These are phyloP conservation scores for Epichloe bromicola DNA, from an alignment of 2,329 filamentous ascomycete genomes.

Conservation along the genomic window DNA sequence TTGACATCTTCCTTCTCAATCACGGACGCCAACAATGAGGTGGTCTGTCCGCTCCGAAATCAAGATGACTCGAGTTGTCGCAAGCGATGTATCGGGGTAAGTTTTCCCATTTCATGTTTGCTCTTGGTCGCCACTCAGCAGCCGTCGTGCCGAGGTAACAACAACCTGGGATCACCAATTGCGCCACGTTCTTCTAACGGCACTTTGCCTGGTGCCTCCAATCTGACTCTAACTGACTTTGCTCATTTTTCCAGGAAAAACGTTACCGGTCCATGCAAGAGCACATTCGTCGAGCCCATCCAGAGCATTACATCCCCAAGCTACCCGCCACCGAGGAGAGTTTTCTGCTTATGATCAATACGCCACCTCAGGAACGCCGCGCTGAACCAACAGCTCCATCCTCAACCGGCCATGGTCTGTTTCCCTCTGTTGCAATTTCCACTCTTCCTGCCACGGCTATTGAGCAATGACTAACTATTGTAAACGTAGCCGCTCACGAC, in stretches of 20 bases:
- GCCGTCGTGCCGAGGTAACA: neutral
- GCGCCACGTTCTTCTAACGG: neutral
- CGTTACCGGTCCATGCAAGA: conserved; percentile 98
- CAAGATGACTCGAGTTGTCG: conserved; percentile 94
- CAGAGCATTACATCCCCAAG: conserved; percentile 94
- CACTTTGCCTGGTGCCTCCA: neutral
- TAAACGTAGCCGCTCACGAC: conserved; percentile 34
- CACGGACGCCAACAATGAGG: conserved; percentile 85
- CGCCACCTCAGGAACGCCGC: conserved; percentile 62
- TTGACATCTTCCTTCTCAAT: conserved; percentile 86
- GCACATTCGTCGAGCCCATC: conserved; percentile 93
- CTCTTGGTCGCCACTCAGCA: neutral
- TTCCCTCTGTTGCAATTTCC: conserved; percentile 2
- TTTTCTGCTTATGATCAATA: conserved; percentile 92
- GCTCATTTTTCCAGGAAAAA: conserved; percentile 55
- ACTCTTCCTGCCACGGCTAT: neutral
- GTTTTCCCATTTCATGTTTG: conserved; percentile 28
- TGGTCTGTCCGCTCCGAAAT: conserved; percentile 89
- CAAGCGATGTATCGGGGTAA: conserved; percentile 95
- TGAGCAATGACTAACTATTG: neutral
- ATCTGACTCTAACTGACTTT: neutral
- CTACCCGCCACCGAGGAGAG: conserved; percentile 96
- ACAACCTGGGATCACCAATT: neutral
- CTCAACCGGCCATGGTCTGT: conserved; percentile 21
- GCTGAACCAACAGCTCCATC: conserved; percentile 18